phyloP scores from a whole-genome alignment of 768 basidiomycete species.

The Auriculariales sp. region DNA sequence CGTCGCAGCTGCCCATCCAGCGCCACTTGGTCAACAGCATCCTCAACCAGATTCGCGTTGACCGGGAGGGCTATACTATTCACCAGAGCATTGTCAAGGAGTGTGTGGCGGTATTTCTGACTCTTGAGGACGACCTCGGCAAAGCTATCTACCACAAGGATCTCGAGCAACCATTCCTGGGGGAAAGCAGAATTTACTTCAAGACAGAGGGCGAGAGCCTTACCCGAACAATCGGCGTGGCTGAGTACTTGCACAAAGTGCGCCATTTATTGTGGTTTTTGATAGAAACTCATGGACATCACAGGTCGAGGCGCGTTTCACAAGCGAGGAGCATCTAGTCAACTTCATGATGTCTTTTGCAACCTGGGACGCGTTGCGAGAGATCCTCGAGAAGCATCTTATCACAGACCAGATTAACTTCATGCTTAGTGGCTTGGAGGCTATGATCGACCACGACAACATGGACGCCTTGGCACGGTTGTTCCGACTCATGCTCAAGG shows the following conservation, averaged over 20 bases:
- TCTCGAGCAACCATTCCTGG: conserved; percentile 70
- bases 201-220: conserved; percentile 54
- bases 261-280: conserved; percentile 14
- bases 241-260: conserved; percentile 71
- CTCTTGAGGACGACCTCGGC: conserved; percentile 38
- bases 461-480: conserved; percentile 62
- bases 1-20: conserved; percentile 52
- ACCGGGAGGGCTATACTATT: conserved; percentile 82
- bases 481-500: conserved; percentile 57
- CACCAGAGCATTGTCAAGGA: conserved; percentile 84
- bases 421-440: conserved; percentile 67
- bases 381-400: conserved; percentile 65
- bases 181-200: conserved; percentile 71
- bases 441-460: conserved; percentile 75
- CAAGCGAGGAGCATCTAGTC: conserved; percentile 65
- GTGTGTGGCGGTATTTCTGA: conserved; percentile 71
- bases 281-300: background rate
- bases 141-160: conserved; percentile 64
- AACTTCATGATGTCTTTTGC: conserved; percentile 66
- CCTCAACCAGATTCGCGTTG: conserved; percentile 74
- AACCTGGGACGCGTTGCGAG: conserved; percentile 45
- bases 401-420: conserved; percentile 62
- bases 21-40: conserved; percentile 72
- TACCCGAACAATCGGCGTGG: conserved; percentile 59
- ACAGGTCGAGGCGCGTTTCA: conserved; percentile 69